Evolutionary conservation across 2,329 filamentous ascomycete species (phyloP).

Genomic region (Trichoderma simmonsii): DNA sequence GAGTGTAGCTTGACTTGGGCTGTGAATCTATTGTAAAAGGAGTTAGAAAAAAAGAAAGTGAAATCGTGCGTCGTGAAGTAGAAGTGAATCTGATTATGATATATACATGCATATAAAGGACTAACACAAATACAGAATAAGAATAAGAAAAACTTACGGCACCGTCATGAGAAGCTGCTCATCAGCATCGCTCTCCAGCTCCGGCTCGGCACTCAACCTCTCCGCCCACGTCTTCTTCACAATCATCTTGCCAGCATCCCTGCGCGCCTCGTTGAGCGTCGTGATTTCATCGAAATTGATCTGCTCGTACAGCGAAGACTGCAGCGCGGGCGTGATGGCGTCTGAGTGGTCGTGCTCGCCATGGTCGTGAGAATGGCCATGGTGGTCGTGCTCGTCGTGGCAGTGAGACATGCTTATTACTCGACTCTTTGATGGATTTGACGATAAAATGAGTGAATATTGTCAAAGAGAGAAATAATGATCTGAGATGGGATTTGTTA

Average conservation of each 20-base stretch:
- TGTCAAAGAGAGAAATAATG: not conserved
- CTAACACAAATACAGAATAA: no score
- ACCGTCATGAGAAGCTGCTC: conserved; percentile 92
- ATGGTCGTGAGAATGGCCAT: conserved; percentile 50
- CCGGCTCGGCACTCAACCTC: conserved; percentile 65
- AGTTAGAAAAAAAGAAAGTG: not conserved
- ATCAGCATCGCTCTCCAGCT: conserved; percentile 82
- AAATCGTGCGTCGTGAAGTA: not conserved
- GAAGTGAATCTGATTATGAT: not conserved
- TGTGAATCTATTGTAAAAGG: conserved; percentile 65
- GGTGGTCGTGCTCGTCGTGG: conserved; percentile 50
- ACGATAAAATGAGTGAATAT: not conserved
- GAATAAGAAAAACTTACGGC: conserved; percentile 59
- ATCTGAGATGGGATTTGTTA: not conserved
- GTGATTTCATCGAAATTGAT: conserved; percentile 83
- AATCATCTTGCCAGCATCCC: conserved; percentile 68
- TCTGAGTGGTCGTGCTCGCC: conserved; percentile 81
- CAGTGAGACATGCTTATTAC: conserved; percentile 42
- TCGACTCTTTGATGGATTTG: not conserved
- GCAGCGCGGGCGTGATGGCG: conserved; percentile 87
- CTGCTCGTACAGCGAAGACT: conserved; percentile 86
- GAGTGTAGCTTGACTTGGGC: conserved; percentile 91
- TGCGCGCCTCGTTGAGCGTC: conserved; percentile 76
- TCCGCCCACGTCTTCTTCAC: conserved; percentile 91
- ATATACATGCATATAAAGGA: not conserved